Conservation (phyloP, 805 yeast genomes). For the Kuraishia cidri region DNA sequence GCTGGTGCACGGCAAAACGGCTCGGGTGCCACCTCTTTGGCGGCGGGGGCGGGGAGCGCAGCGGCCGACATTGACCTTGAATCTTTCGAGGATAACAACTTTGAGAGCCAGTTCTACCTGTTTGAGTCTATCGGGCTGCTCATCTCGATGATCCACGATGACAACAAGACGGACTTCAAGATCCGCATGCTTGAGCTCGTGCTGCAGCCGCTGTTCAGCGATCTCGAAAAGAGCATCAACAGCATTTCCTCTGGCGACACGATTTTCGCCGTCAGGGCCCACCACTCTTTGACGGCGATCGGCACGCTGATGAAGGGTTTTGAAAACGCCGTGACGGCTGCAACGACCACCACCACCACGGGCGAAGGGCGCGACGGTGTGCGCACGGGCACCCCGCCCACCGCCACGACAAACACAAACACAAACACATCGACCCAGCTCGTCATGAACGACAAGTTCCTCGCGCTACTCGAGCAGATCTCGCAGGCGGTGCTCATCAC, state of each 20-base stretch:
- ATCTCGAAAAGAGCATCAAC: conserved; percentile 56
- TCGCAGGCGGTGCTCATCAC: conserved; percentile 82
- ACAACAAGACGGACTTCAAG: conserved; percentile 30
- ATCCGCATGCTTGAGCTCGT: conserved; percentile 51
- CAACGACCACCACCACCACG: background rate
- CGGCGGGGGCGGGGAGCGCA: conserved; percentile 4
- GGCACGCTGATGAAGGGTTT: conserved; percentile 88
- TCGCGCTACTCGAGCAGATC: conserved; percentile 20
- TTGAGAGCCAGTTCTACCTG: conserved; percentile 72
- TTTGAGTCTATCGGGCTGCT: conserved; percentile 84
- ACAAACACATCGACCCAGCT: background rate
- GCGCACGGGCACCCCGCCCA: background rate
- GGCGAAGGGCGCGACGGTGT: background rate
- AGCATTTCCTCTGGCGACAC: conserved; percentile 24
- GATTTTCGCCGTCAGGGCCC: conserved; percentile 59
- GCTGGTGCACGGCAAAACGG: too few relatives aligned
- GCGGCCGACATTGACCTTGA: conserved; percentile 21
- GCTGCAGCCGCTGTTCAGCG: conserved; percentile 66
- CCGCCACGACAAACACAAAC: background rate
- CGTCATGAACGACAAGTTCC: conserved; percentile 19
- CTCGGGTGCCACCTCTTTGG: conserved; percentile 1
- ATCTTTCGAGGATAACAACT: conserved; percentile 50
- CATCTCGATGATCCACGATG: conserved; percentile 34
- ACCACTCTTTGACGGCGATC: conserved; percentile 79
- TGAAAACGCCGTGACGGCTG: conserved; percentile 27